A percentile compares a stretch with the other conserved stretches of the same genome.
These are phyloP conservation scores for Purpureocillium takamizusanense DNA, from an alignment of 2,329 filamentous ascomycete species.

Conservation along the genomic window DNA sequence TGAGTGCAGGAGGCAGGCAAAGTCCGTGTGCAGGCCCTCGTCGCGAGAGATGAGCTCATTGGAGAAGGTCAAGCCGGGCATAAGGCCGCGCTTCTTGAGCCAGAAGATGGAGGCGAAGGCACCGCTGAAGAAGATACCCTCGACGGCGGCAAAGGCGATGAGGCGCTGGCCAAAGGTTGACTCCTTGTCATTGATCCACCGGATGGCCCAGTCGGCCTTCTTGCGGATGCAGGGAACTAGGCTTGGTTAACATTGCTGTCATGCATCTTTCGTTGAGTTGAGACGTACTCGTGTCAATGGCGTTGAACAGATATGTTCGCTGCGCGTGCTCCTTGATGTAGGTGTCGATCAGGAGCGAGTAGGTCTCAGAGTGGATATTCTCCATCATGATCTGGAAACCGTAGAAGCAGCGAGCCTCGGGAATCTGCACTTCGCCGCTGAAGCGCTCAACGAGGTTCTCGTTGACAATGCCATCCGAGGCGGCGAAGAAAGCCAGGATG, in stretches of 20 bases:
- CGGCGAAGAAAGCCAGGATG: slow-evolving; percentile 97
- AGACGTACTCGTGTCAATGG: slow-evolving; percentile 85
- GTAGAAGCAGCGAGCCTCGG: slow-evolving; percentile 98
- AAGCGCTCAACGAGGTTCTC: slow-evolving; percentile 98
- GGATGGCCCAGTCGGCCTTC: slow-evolving; percentile 96
- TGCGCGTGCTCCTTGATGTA: slow-evolving; percentile 98
- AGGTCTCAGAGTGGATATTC: slow-evolving; percentile 99
- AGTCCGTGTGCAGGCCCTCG: slow-evolving; percentile 98
- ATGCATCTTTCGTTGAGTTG: no score
- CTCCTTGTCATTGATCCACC: slow-evolving; percentile 88
- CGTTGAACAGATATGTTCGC: slow-evolving; percentile 91
- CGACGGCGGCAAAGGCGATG: slow-evolving; percentile 92
- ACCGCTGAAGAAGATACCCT: slow-evolving; percentile 99
- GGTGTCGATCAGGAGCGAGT: slow-evolving; percentile 96
- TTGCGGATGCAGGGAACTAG: slow-evolving; percentile 90
- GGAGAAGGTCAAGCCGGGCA: slow-evolving; percentile 97
- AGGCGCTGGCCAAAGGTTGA: slow-evolving; percentile 94
- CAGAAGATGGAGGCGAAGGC: slow-evolving; percentile 99
- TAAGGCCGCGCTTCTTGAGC: slow-evolving; percentile 99
- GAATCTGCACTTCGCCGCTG: slow-evolving; percentile 92
- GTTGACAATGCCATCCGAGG: slow-evolving; percentile 98
- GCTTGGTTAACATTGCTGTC: slow-evolving; percentile 5
- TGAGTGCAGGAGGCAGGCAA: slow-evolving; percentile 95
- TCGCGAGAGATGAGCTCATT: slow-evolving; percentile 99
- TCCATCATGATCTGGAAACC: slow-evolving; percentile 99